These are phyloP conservation scores for Pseudozyma hubeiensis DNA, from an alignment of 1,284 basidiomycete genomes.

Conservation along the genomic window DNA sequence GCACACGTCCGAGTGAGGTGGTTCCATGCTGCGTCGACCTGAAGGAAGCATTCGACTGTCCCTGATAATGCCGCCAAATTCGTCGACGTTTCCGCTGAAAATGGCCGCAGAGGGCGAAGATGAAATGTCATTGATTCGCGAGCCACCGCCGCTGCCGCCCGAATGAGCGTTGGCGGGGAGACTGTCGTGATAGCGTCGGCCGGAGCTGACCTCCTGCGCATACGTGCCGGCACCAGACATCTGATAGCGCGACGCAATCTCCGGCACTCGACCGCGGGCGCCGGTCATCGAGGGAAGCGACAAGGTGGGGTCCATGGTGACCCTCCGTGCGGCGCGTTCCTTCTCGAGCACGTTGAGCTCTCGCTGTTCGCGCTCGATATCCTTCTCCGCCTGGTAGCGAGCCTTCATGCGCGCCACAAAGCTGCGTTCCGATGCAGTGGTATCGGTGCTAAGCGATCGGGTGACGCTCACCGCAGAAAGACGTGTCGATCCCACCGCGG, in stretches of 20 bases:
- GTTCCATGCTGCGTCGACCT: conserved; percentile 11
- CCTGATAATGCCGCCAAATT: conserved; percentile 26
- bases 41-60: conserved; percentile 8
- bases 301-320: conserved; percentile 35
- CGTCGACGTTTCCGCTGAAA: conserved; percentile 14
- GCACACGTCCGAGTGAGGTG: conserved; percentile 59
- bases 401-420: conserved; percentile 66
- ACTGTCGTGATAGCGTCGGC: conserved; percentile 37
- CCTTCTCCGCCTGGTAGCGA: conserved; percentile 63
- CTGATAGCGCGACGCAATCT: conserved; percentile 50
- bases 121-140: conserved; percentile 18
- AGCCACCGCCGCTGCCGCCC: conserved; percentile 7
- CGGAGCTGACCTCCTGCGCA: conserved; percentile 15
- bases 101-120: conserved; percentile 15
- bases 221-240: conserved; percentile 13
- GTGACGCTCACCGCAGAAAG: conserved; percentile 46
- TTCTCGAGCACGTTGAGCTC: conserved; percentile 45
- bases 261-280: conserved; percentile 43
- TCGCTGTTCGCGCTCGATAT: conserved; percentile 41
- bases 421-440: conserved; percentile 61
- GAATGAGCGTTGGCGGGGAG: conserved; percentile 19
- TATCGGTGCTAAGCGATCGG: conserved; percentile 59
- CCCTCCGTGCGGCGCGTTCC: conserved; percentile 34
- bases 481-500: conserved; percentile 52
- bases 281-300: conserved; percentile 26